Conservation (phyloP, 2,329 filamentous ascomycete species). For the Aspergillus ustus region DNA sequence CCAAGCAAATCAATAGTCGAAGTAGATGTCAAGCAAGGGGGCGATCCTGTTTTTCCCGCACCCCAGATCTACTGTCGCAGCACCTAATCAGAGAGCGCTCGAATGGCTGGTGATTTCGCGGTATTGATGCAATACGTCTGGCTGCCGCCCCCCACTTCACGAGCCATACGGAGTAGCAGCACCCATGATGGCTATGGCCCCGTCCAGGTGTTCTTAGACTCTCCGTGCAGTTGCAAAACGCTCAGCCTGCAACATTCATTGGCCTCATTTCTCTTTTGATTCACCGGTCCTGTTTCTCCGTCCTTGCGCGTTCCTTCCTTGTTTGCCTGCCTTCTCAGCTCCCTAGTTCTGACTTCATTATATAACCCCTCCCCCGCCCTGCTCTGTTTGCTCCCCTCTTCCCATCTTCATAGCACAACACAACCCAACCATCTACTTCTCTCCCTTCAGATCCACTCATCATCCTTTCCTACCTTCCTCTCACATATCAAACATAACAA, state of each 20-base stretch:
- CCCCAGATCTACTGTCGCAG: slow-evolving; percentile 10
- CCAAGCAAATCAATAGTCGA: background rate
- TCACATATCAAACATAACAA: background rate
- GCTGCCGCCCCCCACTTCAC: slow-evolving; percentile 5
- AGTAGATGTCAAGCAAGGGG: slow-evolving; percentile 4
- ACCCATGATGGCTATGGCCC: slow-evolving; percentile 9
- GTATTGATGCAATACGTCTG: slow-evolving; percentile 7
- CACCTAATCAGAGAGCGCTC: slow-evolving; percentile 10
- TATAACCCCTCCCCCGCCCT: slow-evolving; percentile 13
- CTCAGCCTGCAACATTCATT: slow-evolving; percentile 8
- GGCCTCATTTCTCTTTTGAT: slow-evolving; percentile 15
- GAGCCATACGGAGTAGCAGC: slow-evolving; percentile 2
- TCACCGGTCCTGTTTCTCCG: slow-evolving; percentile 18
- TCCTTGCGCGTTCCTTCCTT: slow-evolving; percentile 10
- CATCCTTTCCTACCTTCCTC: slow-evolving; percentile 7
- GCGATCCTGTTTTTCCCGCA: slow-evolving; percentile 15
- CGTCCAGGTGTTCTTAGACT: slow-evolving; percentile 4
- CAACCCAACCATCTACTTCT: slow-evolving; percentile 1
- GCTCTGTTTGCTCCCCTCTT: background rate
- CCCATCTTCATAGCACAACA: slow-evolving; percentile 7
- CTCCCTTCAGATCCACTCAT: slow-evolving; percentile 7
- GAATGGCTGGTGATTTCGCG: slow-evolving; percentile 6
- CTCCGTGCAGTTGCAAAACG: slow-evolving; percentile 2
- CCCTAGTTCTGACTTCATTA: slow-evolving; percentile 8
- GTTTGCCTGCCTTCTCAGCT: slow-evolving; percentile 11